Base-by-base conservation (phyloP, 2,329 filamentous ascomycete species). In the Monilinia laxa region DNA sequence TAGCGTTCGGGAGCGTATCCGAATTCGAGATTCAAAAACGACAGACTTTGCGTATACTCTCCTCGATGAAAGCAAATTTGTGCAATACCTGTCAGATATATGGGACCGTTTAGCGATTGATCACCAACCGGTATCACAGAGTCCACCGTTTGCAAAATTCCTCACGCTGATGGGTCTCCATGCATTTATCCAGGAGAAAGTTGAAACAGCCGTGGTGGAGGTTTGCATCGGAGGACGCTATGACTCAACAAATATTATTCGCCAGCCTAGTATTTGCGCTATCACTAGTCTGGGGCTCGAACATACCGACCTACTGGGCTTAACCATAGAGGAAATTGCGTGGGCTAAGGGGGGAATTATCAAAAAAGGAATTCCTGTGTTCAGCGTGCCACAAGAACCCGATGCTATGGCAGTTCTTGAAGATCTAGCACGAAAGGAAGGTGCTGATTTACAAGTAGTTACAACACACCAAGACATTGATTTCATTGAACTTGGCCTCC, bases 311-410 rank as follows among this genome's bases (percentile, higher is more conserved):
- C 87, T 96, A 83, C 81, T 97, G 49, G 93, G 93, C 10, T 82
- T 84, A 42, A 93, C 91, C 0, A 84, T 93, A 59, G 88, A 90
- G 67, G 82, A 91, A 74, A 96, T 97, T 71, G 88, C 93, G 2
- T 97, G 93, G 93, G 91, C 97, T 76, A 97, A 97, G 78, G 89
- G 88, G 4, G 93, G 93, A 0, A 90, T 97, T 55, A 89, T 95
- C 76, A 97, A 96, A 77, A 62, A 78, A 0, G 86, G 85, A 0
- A 83, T 83, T 7, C 82, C 83, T 40, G 87, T 84, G 2, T 91
- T 62, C 7, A 49, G 42, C 5, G 2, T 4, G 25, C 18, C 31
- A 35, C 58, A 62, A 28, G 58, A 35, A 2, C 25, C 38, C 4
- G 23, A 7, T 25, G 55, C 55, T 11, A 57, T 45, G 38, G 38